Evolutionary conservation across 257 asterid genomes (phyloP), one percentile per base, ranked within the genome.

Genomic region (Solanum sitiens): DNA sequence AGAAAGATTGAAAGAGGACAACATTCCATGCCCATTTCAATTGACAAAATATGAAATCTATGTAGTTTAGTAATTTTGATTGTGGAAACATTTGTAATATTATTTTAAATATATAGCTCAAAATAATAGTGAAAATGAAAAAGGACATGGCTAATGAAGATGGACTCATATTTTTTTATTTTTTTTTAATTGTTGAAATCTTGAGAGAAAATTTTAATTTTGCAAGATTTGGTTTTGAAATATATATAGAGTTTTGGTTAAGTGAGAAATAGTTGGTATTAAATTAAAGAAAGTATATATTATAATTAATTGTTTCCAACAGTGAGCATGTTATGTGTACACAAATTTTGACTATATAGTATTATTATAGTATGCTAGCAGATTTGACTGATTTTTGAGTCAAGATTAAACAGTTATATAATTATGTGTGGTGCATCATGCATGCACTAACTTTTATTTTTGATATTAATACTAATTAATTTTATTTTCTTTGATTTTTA

Each of bases 1-100:
- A 47, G n/a, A 87, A 80, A 10, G 87, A 87, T 44, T 61, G 77
- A 14, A 53, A 44, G 65, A 90, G 87, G 25, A 87, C 53, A 73
- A 37, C 70, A 72, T 85, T 25, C 82, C 75, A 71, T 61, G 47
- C 86, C 92, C 87, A 85, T 47, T 84, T 85, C 47, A 89, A 74
- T 40, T 87, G 89, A 13, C 70, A 2, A 45, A 83, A 42, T 12
- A 87, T 2, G 3, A 32, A 14, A 37, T 42, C 42, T 6, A 87
- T 21, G 83, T 44, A 72, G 23, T 80, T 83, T 11, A 83, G 53
- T 77, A 44, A 25, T 2, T 21, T 32, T 45, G 65, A 53, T 56
- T 63, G 37, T 0, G 75, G 86, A 84, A 79, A 56, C 18, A 82
- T 87, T 37, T 44, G 67, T 50, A 42, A 53, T 12, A 30, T 2